A percentile compares a stretch with the other conserved stretches of the same genome.
phyloP scores from a whole-genome alignment of 1,284 basidiomycete genomes.

The Blastosporella zonata region DNA sequence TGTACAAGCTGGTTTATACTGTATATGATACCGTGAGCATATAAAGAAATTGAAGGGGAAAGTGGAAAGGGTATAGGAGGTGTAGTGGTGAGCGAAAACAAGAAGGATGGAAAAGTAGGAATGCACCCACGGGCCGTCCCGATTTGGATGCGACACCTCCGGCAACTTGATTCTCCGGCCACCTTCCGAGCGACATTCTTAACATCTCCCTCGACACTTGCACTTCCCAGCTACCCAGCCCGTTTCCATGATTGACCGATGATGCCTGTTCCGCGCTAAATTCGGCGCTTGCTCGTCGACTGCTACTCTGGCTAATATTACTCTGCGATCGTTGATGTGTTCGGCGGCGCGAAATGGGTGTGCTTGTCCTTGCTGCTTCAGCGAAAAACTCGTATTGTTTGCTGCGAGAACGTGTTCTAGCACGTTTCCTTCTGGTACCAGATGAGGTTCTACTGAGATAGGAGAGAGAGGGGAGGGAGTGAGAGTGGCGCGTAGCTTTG shows the following conservation, averaged over 20 bases:
- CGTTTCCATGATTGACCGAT: constrained; percentile 22
- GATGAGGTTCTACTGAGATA: constrained; percentile 2
- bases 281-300: constrained; percentile 36
- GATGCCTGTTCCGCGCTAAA: constrained; percentile 33
- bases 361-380: constrained; percentile 10
- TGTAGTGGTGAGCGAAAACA: constrained; percentile 19
- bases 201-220: constrained; percentile 37
- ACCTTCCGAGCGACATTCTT: constrained; percentile 28
- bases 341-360: constrained; percentile 10
- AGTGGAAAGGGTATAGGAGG: constrained; percentile 22
- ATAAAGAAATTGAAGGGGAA: constrained; percentile 24
- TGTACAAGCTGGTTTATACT: constrained; percentile 26
- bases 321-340: constrained; percentile 27
- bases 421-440: constrained; percentile 11
- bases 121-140: constrained; percentile 34
- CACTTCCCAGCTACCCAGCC: constrained; percentile 33
- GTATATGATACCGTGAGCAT: constrained; percentile 22
- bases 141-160: constrained; percentile 17
- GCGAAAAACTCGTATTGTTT: constrained; percentile 13
- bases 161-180: constrained; percentile 16
- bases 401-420: constrained; percentile 16
- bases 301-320: constrained; percentile 29
- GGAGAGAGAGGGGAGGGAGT: constrained; percentile 28
- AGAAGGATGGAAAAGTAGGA: constrained; percentile 18
- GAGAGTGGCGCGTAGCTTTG: constrained; percentile 23